Base-by-base conservation (phyloP, 2,329 filamentous ascomycete genomes). In the Trichoderma semiorbis region DNA sequence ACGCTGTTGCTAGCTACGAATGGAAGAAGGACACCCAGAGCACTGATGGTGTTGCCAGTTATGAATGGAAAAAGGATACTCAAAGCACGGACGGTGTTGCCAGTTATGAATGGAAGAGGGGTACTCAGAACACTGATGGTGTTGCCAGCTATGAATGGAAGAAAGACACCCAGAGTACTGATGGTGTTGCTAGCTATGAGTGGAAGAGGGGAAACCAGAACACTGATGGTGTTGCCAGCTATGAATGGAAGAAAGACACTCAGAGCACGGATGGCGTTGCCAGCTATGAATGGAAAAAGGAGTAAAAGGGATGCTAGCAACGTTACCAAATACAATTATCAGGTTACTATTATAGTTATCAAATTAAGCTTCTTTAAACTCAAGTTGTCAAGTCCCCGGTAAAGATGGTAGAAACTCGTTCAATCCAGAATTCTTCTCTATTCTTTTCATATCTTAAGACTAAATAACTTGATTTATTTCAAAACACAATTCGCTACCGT, bases 301-400 rank as follows among this genome's bases (percentile, higher is more conserved):
- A 43, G 18, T 43, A 43, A n/a, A n/a, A 43, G 2, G 1, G 16
- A 43, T n/a, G n/a, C 16, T 43, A 18, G 2, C 39, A 43, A n/a
- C 39, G 18, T n/a, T 2, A n/a, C 3, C 16, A n/a, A 43, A 18
- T 10, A 43, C 16, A 43, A n/a, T n/a, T n/a, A 18, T n/a, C 0
- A 43, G 39, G 66, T 36, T 32, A 57, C 66, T n/a, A 36, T 36
- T 36, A 3, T 36, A 69, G 24, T 26, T 61, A 26, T 7, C 10
- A 69, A n/a, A 50, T 21, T 21, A n/a, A 50, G 10, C n/a, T 21
- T 11, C 8, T 50, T n/a, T 50, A 21, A 21, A 50, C n/a, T 69
- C 55, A 57, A 69, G 92, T 58, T 10, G n/a, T 30, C 93, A 75
- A 83, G 90, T 10, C 90, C 93, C 76, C n/a, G n/a, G 10, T 21